Conservation (phyloP, 2,329 filamentous ascomycete species). For the Coniochaeta sp. region DNA sequence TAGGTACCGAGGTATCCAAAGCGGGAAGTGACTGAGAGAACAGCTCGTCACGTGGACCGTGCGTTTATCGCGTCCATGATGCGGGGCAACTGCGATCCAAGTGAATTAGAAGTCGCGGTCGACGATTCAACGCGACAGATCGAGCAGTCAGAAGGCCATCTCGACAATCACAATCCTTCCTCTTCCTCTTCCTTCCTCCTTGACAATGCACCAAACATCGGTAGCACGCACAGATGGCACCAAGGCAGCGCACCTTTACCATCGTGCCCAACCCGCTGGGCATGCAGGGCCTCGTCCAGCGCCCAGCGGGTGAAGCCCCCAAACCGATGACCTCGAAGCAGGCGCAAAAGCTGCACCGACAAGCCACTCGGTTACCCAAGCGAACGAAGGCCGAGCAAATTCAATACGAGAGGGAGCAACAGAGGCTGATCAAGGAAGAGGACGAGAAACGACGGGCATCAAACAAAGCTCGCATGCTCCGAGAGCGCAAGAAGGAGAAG, state of each 20-base stretch:
- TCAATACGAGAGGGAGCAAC: conserved; percentile 36
- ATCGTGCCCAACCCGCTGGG: conserved; percentile 25
- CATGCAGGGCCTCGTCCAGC: conserved; percentile 12
- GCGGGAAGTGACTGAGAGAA: no score
- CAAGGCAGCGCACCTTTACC: conserved; percentile 26
- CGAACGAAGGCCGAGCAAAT: conserved; percentile 17
- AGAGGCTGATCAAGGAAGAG: conserved; percentile 46
- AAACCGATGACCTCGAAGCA: conserved; percentile 42
- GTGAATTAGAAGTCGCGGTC: not conserved
- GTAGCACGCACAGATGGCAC: conserved; percentile 18
- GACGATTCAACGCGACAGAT: not conserved
- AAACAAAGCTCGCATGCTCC: conserved; percentile 37
- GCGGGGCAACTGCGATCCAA: not conserved
- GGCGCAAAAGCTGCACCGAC: conserved; percentile 36
- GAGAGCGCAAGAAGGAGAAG: conserved; percentile 50
- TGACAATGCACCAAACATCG: not conserved
- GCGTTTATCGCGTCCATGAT: not conserved
- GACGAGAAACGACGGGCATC: conserved; percentile 41
- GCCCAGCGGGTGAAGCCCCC: conserved; percentile 4
- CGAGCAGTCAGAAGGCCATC: not conserved
- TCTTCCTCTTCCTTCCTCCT: not conserved
- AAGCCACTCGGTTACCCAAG: conserved; percentile 30
- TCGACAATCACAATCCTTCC: not conserved
- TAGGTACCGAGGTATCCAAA: no score
- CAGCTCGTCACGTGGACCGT: not conserved